Conservation (phyloP, 129 eudicot genomes). For the Escallonia rubra region DNA sequence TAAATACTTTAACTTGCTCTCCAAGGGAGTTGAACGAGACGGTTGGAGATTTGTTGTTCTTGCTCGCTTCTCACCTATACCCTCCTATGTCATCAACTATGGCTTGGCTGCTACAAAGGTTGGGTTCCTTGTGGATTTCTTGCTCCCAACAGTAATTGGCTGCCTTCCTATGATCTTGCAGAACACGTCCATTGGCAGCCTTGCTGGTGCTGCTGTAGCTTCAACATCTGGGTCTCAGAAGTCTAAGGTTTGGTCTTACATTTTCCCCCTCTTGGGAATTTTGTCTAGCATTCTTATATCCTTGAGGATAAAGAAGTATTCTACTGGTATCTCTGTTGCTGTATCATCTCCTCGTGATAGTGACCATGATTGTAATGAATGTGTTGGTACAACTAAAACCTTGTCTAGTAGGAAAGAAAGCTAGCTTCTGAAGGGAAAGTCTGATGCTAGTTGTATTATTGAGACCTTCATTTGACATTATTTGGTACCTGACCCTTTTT, state of each 20-base stretch:
- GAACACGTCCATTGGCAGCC: slow-evolving; percentile 92
- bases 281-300: slow-evolving; percentile 76
- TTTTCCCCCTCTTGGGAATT: slow-evolving; percentile 77
- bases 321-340: slow-evolving; percentile 30
- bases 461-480: too few relatives aligned
- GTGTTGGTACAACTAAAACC: slow-evolving; percentile 9
- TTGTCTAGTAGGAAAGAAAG: background rate
- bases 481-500: too few relatives aligned
- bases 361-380: background rate
- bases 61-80: slow-evolving; percentile 95
- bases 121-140: slow-evolving; percentile 60
- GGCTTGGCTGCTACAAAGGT: slow-evolving; percentile 90
- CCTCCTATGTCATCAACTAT: slow-evolving; percentile 86
- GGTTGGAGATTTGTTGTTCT: slow-evolving; percentile 96
- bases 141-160: slow-evolving; percentile 82
- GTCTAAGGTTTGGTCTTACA: slow-evolving; percentile 74
- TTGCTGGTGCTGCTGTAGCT: slow-evolving; percentile 90
- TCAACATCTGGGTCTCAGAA: slow-evolving; percentile 57
- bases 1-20: slow-evolving; percentile 63
- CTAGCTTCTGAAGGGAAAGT: too few relatives aligned
- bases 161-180: slow-evolving; percentile 96
- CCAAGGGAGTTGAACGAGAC: slow-evolving; percentile 82
- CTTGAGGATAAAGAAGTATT: slow-evolving; percentile 71
- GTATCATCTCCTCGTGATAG: background rate
- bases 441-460: too few relatives aligned